phyloP scores from a whole-genome alignment of 176 grass and related monocot genomes.

The Oryza officinalis region DNA sequence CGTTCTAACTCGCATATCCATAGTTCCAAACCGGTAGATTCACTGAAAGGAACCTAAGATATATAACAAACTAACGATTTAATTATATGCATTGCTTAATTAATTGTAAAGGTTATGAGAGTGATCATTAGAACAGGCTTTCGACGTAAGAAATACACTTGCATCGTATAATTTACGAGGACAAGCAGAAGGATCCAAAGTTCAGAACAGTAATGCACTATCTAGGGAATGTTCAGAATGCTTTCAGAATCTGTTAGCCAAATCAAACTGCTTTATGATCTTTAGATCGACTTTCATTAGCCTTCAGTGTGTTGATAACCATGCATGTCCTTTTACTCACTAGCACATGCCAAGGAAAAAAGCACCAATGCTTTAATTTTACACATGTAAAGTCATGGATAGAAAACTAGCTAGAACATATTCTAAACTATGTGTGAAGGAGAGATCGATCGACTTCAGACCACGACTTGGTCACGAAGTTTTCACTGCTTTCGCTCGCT shows the following conservation, averaged over 20 bases:
- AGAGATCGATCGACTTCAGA: background rate
- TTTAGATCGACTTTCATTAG: background rate
- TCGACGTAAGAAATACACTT: conserved; percentile 10
- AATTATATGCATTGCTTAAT: background rate
- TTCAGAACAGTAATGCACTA: conserved; percentile 1
- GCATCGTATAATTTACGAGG: background rate
- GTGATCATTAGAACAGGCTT: conserved; percentile 13
- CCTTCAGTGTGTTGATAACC: background rate
- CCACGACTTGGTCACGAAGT: conserved; percentile 22
- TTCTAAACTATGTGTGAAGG: background rate
- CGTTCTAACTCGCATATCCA: background rate
- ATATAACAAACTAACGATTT: background rate
- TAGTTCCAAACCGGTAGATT: conserved; percentile 30
- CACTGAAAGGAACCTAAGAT: background rate
- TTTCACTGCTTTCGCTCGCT: conserved; percentile 9
- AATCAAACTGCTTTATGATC: conserved; percentile 6
- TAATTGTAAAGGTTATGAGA: background rate
- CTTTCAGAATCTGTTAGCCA: background rate
- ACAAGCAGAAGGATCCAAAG: background rate
- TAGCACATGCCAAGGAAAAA: conserved; percentile 35
- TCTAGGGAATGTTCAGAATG: background rate
- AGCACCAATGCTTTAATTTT: background rate
- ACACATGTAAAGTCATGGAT: conserved; percentile 12
- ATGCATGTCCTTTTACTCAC: background rate
- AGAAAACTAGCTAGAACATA: background rate